Conservation (phyloP, 169 alveolate genomes). For the Cryptosporidium sp. region DNA sequence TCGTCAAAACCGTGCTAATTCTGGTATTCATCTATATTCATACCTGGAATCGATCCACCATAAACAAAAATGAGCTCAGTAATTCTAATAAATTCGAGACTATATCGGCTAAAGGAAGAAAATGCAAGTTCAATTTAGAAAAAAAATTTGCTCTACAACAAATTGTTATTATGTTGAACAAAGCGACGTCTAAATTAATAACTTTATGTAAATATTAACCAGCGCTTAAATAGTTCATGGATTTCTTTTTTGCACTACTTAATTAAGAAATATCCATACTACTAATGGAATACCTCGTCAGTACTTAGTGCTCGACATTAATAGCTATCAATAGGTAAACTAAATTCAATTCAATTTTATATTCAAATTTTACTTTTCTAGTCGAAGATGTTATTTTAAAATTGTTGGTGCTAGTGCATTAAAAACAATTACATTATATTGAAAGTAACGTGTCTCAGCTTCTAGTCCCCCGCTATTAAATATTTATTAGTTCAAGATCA, state of each 20-base stretch:
- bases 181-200: slow-evolving; percentile 61
- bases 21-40: slow-evolving; percentile 41
- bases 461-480: background rate
- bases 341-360: background rate
- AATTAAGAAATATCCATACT: slow-evolving; percentile 62
- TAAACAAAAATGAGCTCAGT: background rate
- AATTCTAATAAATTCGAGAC: background rate
- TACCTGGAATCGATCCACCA: background rate
- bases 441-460: background rate
- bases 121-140: background rate
- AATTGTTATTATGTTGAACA: slow-evolving; percentile 19
- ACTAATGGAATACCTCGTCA: slow-evolving; percentile 51
- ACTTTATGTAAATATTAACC: background rate
- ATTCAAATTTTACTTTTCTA: background rate
- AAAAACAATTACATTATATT: too few species aligned
- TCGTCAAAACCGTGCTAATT: background rate
- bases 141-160: background rate
- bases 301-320: slow-evolving; percentile 55
- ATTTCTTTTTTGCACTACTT: slow-evolving; percentile 30
- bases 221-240: slow-evolving; percentile 67
- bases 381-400: background rate
- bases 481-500: slow-evolving; percentile 1
- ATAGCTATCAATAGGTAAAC: background rate
- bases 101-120: background rate
- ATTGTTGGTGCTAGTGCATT: too few species aligned